phyloP scores from a whole-genome alignment of 164 flowering plant species.

The Vitis labrusca region DNA sequence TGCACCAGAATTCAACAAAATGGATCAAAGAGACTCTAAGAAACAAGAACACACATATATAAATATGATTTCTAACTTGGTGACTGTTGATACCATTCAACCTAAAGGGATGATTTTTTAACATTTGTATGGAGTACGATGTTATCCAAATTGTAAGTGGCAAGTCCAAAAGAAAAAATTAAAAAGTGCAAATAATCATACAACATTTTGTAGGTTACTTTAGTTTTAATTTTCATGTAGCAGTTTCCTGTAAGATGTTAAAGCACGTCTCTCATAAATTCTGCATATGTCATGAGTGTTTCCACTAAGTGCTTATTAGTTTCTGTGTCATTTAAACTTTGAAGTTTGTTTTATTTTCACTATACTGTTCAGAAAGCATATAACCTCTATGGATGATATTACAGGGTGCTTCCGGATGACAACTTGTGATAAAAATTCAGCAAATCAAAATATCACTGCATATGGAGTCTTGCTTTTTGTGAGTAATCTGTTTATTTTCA shows the following conservation, averaged over 20 bases:
- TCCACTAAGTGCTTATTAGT: too few relatives aligned
- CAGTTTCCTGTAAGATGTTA: background rate
- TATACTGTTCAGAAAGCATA: slow-evolving; percentile 1
- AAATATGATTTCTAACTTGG: background rate
- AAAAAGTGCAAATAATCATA: too few relatives aligned
- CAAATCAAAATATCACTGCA: slow-evolving; percentile 65
- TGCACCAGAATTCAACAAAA: background rate
- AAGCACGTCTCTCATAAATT: background rate
- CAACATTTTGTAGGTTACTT: too few relatives aligned
- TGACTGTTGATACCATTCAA: background rate
- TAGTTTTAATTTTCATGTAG: too few relatives aligned
- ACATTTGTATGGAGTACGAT: too few relatives aligned
- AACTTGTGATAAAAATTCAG: slow-evolving; percentile 42
- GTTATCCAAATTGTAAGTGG: too few relatives aligned
- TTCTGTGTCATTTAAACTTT: background rate
- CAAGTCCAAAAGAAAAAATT: too few relatives aligned
- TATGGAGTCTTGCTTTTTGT: slow-evolving; percentile 65
- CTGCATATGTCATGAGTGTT: background rate
- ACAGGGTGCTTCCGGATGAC: slow-evolving; percentile 63
- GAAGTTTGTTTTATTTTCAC: background rate
- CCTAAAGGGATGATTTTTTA: too few relatives aligned
- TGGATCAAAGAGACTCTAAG: background rate
- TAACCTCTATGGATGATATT: slow-evolving; percentile 14
- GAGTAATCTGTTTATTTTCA: slow-evolving; percentile 25
- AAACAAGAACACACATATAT: background rate